phyloP scores from a whole-genome alignment of 306 rosid genomes.

The Malus asiatica region DNA sequence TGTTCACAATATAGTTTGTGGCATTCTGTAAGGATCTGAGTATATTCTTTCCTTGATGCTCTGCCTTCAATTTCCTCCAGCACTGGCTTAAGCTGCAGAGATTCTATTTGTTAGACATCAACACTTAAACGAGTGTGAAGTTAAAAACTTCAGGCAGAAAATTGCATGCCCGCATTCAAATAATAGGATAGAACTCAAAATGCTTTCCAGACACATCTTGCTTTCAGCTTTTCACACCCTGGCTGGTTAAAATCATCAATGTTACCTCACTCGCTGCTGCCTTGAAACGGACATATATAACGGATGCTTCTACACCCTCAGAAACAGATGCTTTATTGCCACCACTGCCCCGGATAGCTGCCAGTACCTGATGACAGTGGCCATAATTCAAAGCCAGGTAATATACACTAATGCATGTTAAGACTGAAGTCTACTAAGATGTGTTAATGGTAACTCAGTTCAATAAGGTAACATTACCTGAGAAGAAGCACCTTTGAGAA shows the following conservation, averaged over 20 bases:
- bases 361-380: conserved; percentile 62
- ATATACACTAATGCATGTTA: not conserved
- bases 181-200: conserved; percentile 7
- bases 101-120: conserved; percentile 22
- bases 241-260: conserved; percentile 7
- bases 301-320: conserved; percentile 99
- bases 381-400: not conserved
- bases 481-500: conserved; percentile 88
- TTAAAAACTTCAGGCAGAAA: conserved; percentile 1
- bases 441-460: conserved; percentile 16
- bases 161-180: not conserved
- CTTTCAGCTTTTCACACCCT: not conserved
- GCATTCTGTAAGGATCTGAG: conserved; percentile 87
- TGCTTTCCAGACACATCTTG: conserved; percentile 1
- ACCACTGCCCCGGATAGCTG: conserved; percentile 73
- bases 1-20: conserved; percentile 92
- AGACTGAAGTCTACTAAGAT: not conserved
- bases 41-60: conserved; percentile 89
- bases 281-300: conserved; percentile 92
- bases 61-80: conserved; percentile 92
- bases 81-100: conserved; percentile 83
- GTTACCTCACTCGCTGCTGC: conserved; percentile 95
- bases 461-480: conserved; percentile 57
- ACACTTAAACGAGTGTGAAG: not conserved
- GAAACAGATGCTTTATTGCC: conserved; percentile 67